Evolutionary conservation across 345 rosid species (phyloP), one percentile per base, ranked within the genome.

Genomic region (Tarenaya hassleriana): DNA sequence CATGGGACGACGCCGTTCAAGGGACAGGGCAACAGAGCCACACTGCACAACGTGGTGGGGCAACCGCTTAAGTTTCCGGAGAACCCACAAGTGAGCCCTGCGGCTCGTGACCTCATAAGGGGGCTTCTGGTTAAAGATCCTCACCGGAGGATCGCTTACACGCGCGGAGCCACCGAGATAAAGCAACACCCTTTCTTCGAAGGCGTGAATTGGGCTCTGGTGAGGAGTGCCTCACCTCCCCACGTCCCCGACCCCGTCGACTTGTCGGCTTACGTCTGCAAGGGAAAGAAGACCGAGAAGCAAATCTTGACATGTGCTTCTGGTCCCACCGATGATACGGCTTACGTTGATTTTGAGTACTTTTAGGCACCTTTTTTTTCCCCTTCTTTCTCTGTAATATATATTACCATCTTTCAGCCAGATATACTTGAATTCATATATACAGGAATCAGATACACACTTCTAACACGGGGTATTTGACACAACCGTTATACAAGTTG

Each of bases 101-200:
- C 62, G 11, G 96, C 95, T 1, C 77, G 95, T 14, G 98, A 90
- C 57, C 82, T 90, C 24, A 90, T 90, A 10, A 64, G 83, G 7
- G 92, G 96, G 0, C 84, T 90, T 15, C 55, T 90, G 13, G 83
- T 82, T 15, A 86, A 90, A 38, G 97, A 90, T 62, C 97, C 96
- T 7, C 81, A 80, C 4, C 86, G 86, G 44, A 67, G 95, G 24
- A 80, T 90, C 10, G 89, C 95, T 1, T 82, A 81, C 47, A 82
- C 73, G 53, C 70, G 96, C 6, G 97, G 94, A n/a, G 97, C 96
- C n/a, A 86, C 97, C 0, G 95, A 90, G 63, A 86, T 90, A 34
- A 90, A 86, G 52, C 97, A 90, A 33, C 95, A 86, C 35, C 86
- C 95, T 0, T 90, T 90, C 55, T 90, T 90, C 50, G 88, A 84